phyloP scores from a whole-genome alignment of 1,139 yeast genomes.

The Kodamaea sp. region DNA sequence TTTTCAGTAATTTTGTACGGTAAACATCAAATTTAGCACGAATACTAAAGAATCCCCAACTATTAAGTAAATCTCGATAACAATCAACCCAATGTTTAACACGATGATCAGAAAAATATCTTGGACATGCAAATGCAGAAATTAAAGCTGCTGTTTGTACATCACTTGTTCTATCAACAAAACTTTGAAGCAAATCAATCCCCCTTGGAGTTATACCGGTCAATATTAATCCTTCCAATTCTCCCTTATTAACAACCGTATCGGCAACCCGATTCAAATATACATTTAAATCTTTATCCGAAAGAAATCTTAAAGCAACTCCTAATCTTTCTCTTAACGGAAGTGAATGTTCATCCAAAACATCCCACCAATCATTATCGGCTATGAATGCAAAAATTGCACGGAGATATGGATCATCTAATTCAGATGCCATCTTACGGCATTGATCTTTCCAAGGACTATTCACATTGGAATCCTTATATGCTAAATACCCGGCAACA shows the following conservation, averaged over 20 bases:
- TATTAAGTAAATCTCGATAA: slow-evolving; percentile 70
- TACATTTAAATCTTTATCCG: slow-evolving; percentile 69
- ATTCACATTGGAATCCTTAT: slow-evolving; percentile 56
- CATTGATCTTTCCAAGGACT: slow-evolving; percentile 95
- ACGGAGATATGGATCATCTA: slow-evolving; percentile 84
- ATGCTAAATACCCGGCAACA: slow-evolving; percentile 86
- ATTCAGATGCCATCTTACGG: slow-evolving; percentile 77
- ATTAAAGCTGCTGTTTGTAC: slow-evolving; percentile 89
- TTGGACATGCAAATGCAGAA: slow-evolving; percentile 76
- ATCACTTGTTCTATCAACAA: slow-evolving; percentile 86
- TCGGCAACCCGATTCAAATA: slow-evolving; percentile 70
- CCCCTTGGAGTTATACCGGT: slow-evolving; percentile 89
- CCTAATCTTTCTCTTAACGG: slow-evolving; percentile 88
- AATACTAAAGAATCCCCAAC: slow-evolving; percentile 76
- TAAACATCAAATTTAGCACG: slow-evolving; percentile 86
- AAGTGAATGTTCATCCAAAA: slow-evolving; percentile 81
- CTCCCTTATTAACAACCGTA: slow-evolving; percentile 72
- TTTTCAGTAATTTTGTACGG: slow-evolving; percentile 61
- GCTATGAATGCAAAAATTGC: slow-evolving; percentile 93
- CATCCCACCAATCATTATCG: slow-evolving; percentile 96
- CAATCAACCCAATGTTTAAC: slow-evolving; percentile 76
- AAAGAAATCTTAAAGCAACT: slow-evolving; percentile 79
- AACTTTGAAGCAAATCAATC: slow-evolving; percentile 76
- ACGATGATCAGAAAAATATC: slow-evolving; percentile 68
- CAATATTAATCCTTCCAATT: slow-evolving; percentile 81